Evolutionary conservation across 2,329 filamentous ascomycete genomes (phyloP), one percentile per base, ranked within the genome.

Genomic region (Exophiala alcalophila): DNA sequence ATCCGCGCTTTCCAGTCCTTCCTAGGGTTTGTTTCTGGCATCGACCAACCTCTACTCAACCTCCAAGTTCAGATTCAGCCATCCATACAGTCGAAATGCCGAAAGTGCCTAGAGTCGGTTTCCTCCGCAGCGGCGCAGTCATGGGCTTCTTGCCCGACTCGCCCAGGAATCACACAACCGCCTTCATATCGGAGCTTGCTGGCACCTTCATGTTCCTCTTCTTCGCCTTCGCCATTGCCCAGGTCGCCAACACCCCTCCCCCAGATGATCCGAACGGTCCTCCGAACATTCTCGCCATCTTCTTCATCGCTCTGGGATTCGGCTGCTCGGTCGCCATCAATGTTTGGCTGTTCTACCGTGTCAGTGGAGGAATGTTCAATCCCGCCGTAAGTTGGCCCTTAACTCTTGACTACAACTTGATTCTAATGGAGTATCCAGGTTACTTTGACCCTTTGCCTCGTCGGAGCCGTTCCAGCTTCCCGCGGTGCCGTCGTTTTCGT

Each of bases 371-470:
- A 3, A 53, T 74, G 14, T 75, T 76, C 50, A 75, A 74, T 46
- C 72, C 72, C 1, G 64, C 62, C 32, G 68, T 72, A 65, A 31
- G 63, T 47, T 26, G 15, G 14, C 10, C 9, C n/a, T 24, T 26
- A 19, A 14, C 7, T 3, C 4, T n/a, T 16, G 6, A 19, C 8
- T 4, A n/a, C 5, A 9, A 32, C 14, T 31, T 20, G 11, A 9
- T 5, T 4, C n/a, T n/a, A n/a, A n/a, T n/a, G 3, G 29, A 8
- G 29, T 4, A 11, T n/a, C 15, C 28, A 70, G 67, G 68, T 75
- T 10, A 79, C 80, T 0, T 61, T 83, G 1, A 77, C 72, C 1
- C 70, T 84, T 16, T 68, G 72, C 9, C 64, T 82, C 3, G 72
- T 76, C 31, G 76, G 77, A 2, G 75, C 73, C 4, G 65, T 83